Conservation (phyloP, 495 filamentous ascomycete species). For the Aspergillus diversus region DNA sequence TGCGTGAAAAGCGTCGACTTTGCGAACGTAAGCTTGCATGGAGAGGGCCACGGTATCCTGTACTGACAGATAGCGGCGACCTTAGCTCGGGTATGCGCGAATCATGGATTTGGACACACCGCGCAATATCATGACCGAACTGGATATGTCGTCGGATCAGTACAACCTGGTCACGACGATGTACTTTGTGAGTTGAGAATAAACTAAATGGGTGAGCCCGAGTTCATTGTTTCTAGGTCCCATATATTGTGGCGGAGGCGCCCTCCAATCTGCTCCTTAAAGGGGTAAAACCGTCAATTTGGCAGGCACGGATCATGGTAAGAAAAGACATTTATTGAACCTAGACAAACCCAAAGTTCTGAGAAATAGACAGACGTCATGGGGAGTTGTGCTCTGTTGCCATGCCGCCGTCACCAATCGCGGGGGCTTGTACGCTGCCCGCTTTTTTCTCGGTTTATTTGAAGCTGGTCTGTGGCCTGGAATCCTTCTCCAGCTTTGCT, state of each 20-base stretch:
- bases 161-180: constrained; percentile 34
- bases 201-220: not conserved
- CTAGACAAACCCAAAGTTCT: not conserved
- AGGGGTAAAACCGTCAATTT: constrained; percentile 39
- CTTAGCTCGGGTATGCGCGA: constrained; percentile 44
- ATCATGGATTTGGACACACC: constrained; percentile 40
- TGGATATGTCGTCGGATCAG: constrained; percentile 34
- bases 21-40: constrained; percentile 37
- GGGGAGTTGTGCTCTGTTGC: constrained; percentile 40
- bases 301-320: constrained; percentile 41
- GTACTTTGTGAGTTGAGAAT: constrained; percentile 29
- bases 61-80: not conserved
- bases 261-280: constrained; percentile 47
- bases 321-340: not conserved
- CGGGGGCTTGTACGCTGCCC: constrained; percentile 36
- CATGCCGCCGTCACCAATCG: constrained; percentile 41
- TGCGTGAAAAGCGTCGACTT: constrained; percentile 49
- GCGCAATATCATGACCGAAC: constrained; percentile 48
- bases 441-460: constrained; percentile 41
- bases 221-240: constrained; percentile 34
- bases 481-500: constrained; percentile 43
- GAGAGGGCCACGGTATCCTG: not conserved
- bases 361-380: constrained; percentile 15
- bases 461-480: constrained; percentile 49
- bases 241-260: constrained; percentile 50